Base-by-base conservation (phyloP, 1,284 basidiomycete species). In the Sanghuangporus weigelae region DNA sequence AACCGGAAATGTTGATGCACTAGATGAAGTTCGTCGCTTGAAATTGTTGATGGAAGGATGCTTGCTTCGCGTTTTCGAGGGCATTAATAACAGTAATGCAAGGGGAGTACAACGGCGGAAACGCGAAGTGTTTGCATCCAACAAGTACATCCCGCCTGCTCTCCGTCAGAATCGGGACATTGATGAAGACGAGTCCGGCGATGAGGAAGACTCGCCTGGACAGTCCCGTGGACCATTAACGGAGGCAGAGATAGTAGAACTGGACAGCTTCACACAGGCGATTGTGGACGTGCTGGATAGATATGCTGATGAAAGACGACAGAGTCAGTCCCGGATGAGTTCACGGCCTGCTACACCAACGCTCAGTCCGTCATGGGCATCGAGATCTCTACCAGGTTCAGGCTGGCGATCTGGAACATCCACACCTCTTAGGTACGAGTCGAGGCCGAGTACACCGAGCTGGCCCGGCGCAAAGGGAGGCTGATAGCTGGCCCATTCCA, bases 1-100 rank as follows among this genome's bases (percentile, higher is more conserved):
- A 58, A 80, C 87, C 31, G 95, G 95, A 50, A 83, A 90, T 68
- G 73, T 89, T 64, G 84, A 90, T 69, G 85, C 87, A 5, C 77
- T 98, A 67, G 93, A 96, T 73, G 89, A 95, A 69, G 78, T 97
- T 23, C 89, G 92, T 71, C 82, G 86, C n/a, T 78, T 98, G 69
- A 95, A 96, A 76, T 79, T 78, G 35, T 79, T 92, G 68, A 85
- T 97, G 80, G 93, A 97, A 70, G 78, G 81, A 2, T 94, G 91
- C 72, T 89, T 98, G 87, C 78, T 96, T 59, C 86, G 96, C 50
- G 93, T 97, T 1, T 98, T 95, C 69, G 92, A 98, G 71, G 95
- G 95, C 31, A 88, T 96, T 63, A 72, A 66, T 54, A 61, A 62
- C 23, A 72, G 63, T 46, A 63, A 62, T 21, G 26, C 49, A 38